Evolutionary conservation across 192 early-diverging fungal species (phyloP).

Genomic region (Coemansia sp.): DNA sequence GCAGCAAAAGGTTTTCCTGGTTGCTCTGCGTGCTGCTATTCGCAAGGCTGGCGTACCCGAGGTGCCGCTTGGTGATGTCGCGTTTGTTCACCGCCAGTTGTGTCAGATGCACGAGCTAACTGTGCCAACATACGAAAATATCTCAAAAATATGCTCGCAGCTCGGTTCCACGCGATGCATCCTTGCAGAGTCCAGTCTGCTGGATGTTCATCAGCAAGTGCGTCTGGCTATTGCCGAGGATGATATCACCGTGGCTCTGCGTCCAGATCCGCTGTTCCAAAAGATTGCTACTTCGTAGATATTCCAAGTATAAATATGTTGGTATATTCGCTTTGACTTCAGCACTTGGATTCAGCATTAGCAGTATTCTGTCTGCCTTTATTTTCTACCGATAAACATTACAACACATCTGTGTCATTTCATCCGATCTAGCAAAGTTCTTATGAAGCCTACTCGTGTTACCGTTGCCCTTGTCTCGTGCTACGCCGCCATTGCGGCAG

Average conservation of each 20-base stretch:
- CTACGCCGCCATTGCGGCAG: slow-evolving; percentile 6
- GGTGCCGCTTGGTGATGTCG: slow-evolving; percentile 70
- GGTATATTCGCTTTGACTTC: background rate
- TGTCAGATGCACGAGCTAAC: slow-evolving; percentile 64
- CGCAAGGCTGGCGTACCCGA: slow-evolving; percentile 69
- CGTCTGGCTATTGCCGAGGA: slow-evolving; percentile 71
- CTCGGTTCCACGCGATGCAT: slow-evolving; percentile 63
- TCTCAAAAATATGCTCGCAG: slow-evolving; percentile 61
- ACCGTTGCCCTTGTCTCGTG: slow-evolving; percentile 1
- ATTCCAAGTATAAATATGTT: background rate
- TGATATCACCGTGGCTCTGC: slow-evolving; percentile 75
- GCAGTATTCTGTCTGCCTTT: slow-evolving; percentile 2
- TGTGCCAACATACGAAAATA: slow-evolving; percentile 58
- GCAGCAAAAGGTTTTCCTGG: slow-evolving; percentile 86
- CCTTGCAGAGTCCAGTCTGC: slow-evolving; percentile 60
- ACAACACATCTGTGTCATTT: too few species aligned
- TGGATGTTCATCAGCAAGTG: slow-evolving; percentile 67
- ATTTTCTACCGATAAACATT: too few species aligned
- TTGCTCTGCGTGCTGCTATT: slow-evolving; percentile 62
- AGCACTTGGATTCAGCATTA: background rate
- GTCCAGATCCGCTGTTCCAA: slow-evolving; percentile 60
- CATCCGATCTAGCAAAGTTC: background rate
- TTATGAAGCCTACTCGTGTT: slow-evolving; percentile 1
- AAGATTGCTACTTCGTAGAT: slow-evolving; percentile 43
- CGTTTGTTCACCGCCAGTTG: slow-evolving; percentile 63